These are phyloP conservation scores for Thozetella sp. DNA, from an alignment of 495 filamentous ascomycete species.

Conservation along the genomic window DNA sequence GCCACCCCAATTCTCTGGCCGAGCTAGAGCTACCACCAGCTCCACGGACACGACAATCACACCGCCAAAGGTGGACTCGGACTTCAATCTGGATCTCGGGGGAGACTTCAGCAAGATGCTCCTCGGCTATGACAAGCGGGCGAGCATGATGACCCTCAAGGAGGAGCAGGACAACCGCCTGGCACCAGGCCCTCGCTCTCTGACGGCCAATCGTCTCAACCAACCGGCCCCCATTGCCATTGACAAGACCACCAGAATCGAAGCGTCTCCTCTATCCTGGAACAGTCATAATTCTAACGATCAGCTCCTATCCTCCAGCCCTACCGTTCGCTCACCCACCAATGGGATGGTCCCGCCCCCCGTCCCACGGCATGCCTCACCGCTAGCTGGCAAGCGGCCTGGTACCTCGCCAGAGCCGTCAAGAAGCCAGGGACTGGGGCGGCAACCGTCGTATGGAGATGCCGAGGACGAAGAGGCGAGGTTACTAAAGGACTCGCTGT, in stretches of 20 bases:
- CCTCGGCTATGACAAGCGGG: constrained; percentile 57
- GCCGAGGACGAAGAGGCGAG: constrained; percentile 71
- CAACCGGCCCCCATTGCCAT: constrained; percentile 60
- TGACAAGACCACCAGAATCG: constrained; percentile 55
- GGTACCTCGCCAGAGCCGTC: constrained; percentile 38
- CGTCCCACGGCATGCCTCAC: constrained; percentile 31
- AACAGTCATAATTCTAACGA: constrained; percentile 68
- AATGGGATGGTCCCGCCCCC: constrained; percentile 28
- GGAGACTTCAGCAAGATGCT: constrained; percentile 74
- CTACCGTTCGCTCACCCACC: constrained; percentile 23
- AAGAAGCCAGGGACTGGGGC: constrained; percentile 45
- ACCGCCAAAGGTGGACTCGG: constrained; percentile 66
- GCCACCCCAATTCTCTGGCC: constrained; percentile 26
- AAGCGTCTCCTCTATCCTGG: constrained; percentile 69
- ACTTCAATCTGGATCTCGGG: constrained; percentile 56
- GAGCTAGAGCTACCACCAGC: constrained; percentile 43
- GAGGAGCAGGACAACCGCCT: constrained; percentile 27
- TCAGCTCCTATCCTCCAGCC: constrained; percentile 52
- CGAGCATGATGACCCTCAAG: constrained; percentile 44
- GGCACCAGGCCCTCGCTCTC: constrained; percentile 28
- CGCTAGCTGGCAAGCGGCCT: constrained; percentile 13
- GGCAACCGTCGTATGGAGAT: constrained; percentile 43
- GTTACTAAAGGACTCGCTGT: constrained; percentile 64
- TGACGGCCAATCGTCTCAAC: constrained; percentile 37
- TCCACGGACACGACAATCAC: constrained; percentile 68